These are phyloP conservation scores for Cladophialophora carrionii DNA, from an alignment of 2,329 filamentous ascomycete genomes.

Conservation along the genomic window DNA sequence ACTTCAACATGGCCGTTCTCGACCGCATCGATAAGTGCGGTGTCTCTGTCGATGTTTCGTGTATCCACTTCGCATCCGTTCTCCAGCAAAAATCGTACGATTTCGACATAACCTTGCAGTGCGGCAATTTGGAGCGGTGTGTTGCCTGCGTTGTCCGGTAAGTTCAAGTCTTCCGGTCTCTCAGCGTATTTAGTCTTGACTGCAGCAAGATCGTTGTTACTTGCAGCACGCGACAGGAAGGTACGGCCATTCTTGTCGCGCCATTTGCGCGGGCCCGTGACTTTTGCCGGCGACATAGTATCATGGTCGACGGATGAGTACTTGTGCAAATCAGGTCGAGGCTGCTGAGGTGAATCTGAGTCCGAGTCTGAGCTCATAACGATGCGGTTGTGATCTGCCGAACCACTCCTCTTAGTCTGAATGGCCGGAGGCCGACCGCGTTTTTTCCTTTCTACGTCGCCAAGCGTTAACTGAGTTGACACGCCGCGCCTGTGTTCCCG, in stretches of 20 bases:
- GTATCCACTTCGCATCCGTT: slow-evolving; percentile 83
- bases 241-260: slow-evolving; percentile 93
- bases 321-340: slow-evolving; percentile 46
- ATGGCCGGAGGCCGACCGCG: slow-evolving; percentile 46
- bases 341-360: slow-evolving; percentile 47
- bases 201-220: slow-evolving; percentile 77
- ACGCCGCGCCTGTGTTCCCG: slow-evolving; percentile 38
- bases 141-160: slow-evolving; percentile 93
- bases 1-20: slow-evolving; percentile 93
- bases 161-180: slow-evolving; percentile 83
- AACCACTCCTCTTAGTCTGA: slow-evolving; percentile 50
- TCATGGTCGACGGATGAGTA: slow-evolving; percentile 47
- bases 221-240: slow-evolving; percentile 83
- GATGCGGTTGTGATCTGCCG: slow-evolving; percentile 46
- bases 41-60: slow-evolving; percentile 80
- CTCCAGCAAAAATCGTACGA: slow-evolving; percentile 83
- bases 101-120: slow-evolving; percentile 80
- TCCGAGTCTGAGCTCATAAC: slow-evolving; percentile 34
- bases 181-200: slow-evolving; percentile 76
- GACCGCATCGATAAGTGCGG: slow-evolving; percentile 91
- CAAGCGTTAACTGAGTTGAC: slow-evolving; percentile 39
- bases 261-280: slow-evolving; percentile 74
- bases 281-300: slow-evolving; percentile 68
- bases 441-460: slow-evolving; percentile 42
- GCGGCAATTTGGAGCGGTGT: slow-evolving; percentile 92